A percentile compares a stretch with the other conserved stretches of the same genome.
These are phyloP conservation scores for Endoconidiophora polonica DNA, from an alignment of 2,329 filamentous ascomycete genomes.

Conservation along the genomic window DNA sequence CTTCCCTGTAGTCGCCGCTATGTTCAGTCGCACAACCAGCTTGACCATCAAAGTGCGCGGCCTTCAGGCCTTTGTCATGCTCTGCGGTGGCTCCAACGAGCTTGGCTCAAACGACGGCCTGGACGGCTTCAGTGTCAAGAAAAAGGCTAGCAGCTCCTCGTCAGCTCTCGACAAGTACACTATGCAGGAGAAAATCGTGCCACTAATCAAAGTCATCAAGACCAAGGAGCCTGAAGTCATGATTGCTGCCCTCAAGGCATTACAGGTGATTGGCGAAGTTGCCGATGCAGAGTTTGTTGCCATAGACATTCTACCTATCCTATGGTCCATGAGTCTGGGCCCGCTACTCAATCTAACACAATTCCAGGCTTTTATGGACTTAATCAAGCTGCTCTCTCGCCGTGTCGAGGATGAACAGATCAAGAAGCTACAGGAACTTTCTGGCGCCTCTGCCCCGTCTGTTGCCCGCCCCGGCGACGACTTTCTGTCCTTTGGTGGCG, in stretches of 20 bases:
- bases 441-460: slow-evolving; percentile 37
- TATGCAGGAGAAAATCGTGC: slow-evolving; percentile 93
- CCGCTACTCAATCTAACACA: slow-evolving; percentile 75
- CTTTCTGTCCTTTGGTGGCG: slow-evolving; percentile 52
- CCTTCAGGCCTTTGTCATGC: slow-evolving; percentile 72
- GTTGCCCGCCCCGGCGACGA: slow-evolving; percentile 40
- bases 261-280: slow-evolving; percentile 63
- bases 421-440: slow-evolving; percentile 73
- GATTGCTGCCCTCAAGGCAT: slow-evolving; percentile 76
- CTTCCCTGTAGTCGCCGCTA: slow-evolving; percentile 76
- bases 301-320: slow-evolving; percentile 71
- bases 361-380: slow-evolving; percentile 76
- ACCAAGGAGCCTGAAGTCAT: slow-evolving; percentile 97
- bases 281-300: slow-evolving; percentile 86
- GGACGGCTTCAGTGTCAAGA: slow-evolving; percentile 47
- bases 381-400: slow-evolving; percentile 65
- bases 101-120: slow-evolving; percentile 50
- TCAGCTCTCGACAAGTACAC: slow-evolving; percentile 92
- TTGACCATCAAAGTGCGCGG: slow-evolving; percentile 89
- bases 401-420: slow-evolving; percentile 80
- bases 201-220: slow-evolving; percentile 80
- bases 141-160: slow-evolving; percentile 47
- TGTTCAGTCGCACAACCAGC: slow-evolving; percentile 86
- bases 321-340: slow-evolving; percentile 85
- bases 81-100: slow-evolving; percentile 59